Evolutionary conservation across 2,329 filamentous ascomycete species (phyloP).

Genomic region (Claviceps arundinis): DNA sequence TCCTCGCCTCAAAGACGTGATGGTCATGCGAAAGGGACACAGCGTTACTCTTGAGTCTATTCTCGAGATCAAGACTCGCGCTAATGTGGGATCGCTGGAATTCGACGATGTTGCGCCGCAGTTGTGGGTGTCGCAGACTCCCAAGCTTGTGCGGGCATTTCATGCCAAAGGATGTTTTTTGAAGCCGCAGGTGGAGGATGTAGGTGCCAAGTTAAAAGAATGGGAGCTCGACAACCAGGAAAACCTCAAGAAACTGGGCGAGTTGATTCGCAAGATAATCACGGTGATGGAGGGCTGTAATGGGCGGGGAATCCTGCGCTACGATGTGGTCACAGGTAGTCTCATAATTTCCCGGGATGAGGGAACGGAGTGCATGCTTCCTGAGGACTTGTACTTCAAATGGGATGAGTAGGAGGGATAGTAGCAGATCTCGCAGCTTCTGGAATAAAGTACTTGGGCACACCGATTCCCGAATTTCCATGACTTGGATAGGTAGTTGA

Average conservation of each 20-base stretch:
- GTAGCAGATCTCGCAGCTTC: too few relatives aligned
- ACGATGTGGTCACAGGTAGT: neutral
- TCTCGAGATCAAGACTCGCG: slow-evolving; percentile 32
- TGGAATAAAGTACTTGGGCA: too few relatives aligned
- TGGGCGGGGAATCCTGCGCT: neutral
- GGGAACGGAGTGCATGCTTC: too few relatives aligned
- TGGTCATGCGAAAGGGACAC: slow-evolving; percentile 18
- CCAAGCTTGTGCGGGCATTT: slow-evolving; percentile 25
- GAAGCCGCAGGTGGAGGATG: slow-evolving; percentile 17
- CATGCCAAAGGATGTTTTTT: neutral
- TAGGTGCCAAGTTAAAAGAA: slow-evolving; percentile 14
- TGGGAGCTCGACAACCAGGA: slow-evolving; percentile 23
- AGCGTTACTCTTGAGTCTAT: slow-evolving; percentile 21
- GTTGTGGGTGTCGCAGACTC: slow-evolving; percentile 33
- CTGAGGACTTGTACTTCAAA: too few relatives aligned
- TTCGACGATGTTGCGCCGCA: slow-evolving; percentile 24
- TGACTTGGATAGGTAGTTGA: too few relatives aligned
- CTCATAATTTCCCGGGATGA: too few relatives aligned
- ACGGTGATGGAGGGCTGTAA: neutral
- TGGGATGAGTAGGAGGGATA: too few relatives aligned
- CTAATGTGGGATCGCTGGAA: slow-evolving; percentile 17
- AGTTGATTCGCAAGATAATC: slow-evolving; percentile 15
- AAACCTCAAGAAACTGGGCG: slow-evolving; percentile 17
- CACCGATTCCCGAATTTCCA: too few relatives aligned
- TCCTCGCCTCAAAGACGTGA: slow-evolving; percentile 14